Evolutionary conservation across 164 flowering plant species (phyloP).

Genomic region (Umbellularia californica): DNA sequence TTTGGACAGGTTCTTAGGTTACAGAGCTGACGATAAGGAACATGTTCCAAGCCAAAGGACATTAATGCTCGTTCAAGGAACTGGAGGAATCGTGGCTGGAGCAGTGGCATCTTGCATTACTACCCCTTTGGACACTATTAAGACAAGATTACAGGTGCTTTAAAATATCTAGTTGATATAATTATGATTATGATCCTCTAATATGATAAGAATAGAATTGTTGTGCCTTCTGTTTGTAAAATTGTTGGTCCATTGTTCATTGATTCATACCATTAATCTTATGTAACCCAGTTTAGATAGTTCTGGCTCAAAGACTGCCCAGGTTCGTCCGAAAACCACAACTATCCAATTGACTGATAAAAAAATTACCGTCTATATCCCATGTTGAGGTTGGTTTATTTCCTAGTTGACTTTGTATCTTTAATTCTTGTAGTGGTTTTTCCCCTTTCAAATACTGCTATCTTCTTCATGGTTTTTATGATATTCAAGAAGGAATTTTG

Average conservation of each 20-base stretch:
- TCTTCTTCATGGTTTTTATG: too few relatives aligned
- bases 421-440: too few relatives aligned
- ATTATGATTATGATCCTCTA: background rate
- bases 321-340: background rate
- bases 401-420: too few relatives aligned
- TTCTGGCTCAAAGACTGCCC: background rate
- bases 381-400: too few relatives aligned
- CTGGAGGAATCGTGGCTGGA: constrained; percentile 87
- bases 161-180: background rate
- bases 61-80: constrained; percentile 70
- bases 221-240: background rate
- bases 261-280: background rate
- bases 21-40: constrained; percentile 35
- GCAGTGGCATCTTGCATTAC: constrained; percentile 83
- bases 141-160: constrained; percentile 87
- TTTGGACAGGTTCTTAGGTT: constrained; percentile 47
- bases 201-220: background rate
- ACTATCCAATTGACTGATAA: background rate
- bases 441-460: too few relatives aligned
- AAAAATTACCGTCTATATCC: too few relatives aligned
- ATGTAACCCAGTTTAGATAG: background rate
- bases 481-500: too few relatives aligned
- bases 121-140: constrained; percentile 96
- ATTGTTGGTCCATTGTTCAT: background rate
- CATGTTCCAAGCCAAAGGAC: constrained; percentile 43